Evolutionary conservation across 352 stramenopile genomes (phyloP), one percentile per base, ranked within the genome.

Genomic region (Pythium rhizo-oryzae): DNA sequence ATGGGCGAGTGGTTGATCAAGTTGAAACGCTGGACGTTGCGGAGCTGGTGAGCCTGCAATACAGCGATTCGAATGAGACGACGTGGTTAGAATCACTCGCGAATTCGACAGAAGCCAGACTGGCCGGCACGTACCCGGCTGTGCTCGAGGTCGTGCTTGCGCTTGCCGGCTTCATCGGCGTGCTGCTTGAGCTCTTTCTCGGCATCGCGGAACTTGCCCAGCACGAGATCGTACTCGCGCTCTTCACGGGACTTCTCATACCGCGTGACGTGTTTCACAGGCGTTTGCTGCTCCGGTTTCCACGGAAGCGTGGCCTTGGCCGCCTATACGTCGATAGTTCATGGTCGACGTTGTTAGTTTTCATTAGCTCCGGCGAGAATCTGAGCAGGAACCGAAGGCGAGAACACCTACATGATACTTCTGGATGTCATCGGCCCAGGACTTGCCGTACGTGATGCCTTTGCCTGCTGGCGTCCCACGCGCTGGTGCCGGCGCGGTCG

Each of bases 201-300:
- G 19, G 84, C 74, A n/a, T 91, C 80, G 0, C 85, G 81, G 50
- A 88, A 89, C 35, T 88, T 81, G n/a, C 80, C 82, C 18, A 88
- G 58, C 33, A 93, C 75, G 43, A 87, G 63, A 61, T 93, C 81
- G 54, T 91, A 93, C 43, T 91, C 78, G 2, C 85, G 78, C 63
- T 93, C 81, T 70, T 91, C 74, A 19, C 82, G 69, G 16, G 82
- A 85, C 59, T 90, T 91, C 21, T 90, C 82, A 49, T 89, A 87
- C 9, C 85, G 74, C 19, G 85, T 93, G 62, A 91, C 76, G 63
- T 90, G 72, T n/a, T 76, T 81, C 15, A 93, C 77, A 0, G 75
- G 73, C 19, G 69, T 67, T 30, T 89, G 81, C 49, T 91, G 76
- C 21, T 86, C 78, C 2, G 78, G 75, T 13, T 41, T 37, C 85